Base-by-base conservation (phyloP, 352 stramenopile genomes). In the Pythium brachiatum region DNA sequence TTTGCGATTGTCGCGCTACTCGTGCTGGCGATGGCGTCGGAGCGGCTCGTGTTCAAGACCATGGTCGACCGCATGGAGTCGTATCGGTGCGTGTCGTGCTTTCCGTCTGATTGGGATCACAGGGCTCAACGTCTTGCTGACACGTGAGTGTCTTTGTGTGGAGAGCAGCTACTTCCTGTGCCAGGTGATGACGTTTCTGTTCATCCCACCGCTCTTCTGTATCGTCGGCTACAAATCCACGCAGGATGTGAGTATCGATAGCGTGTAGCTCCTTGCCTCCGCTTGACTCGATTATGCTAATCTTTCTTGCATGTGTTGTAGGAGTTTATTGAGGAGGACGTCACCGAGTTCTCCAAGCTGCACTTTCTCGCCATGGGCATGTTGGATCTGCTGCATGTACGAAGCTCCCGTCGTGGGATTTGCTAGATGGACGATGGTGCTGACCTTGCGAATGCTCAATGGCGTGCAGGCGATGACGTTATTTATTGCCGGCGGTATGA, bases 51-150 rank as follows among this genome's bases (percentile, higher is more conserved):
- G 56, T 96, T 96, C 62, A 96, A 96, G 64, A 66, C 90, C 51
- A 89, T 96, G 83, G 74, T 96, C 41, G 87, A 96, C 51, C 85
- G 85, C 47, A 96, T 96, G 87, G 80, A 92, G 62, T 94, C 85
- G 53, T 96, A 96, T 69, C 82, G 85, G 83, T 94, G 52, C 16
- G 34, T 57, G 16, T 1, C 16, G 34, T 57, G 16, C 7, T 21
- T 55, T 25, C 12, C 27, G n/a, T 31, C 5, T 38, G 9, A 13
- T 27, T 0, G 12, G 5, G n/a, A 8, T 41, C 3, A 2, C 9
- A n/a, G 16, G 8, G 3, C 18, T 3, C 6, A 44, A 6, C 38
- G 18, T 44, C 18, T 44, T 23, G 9, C 15, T 44, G 38, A 23
- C 38, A 8, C 18, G 38, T 21, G 7, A 18, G 11, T 43, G 56